phyloP scores from a whole-genome alignment of 306 rosid genomes.

The Trifolium repens region DNA sequence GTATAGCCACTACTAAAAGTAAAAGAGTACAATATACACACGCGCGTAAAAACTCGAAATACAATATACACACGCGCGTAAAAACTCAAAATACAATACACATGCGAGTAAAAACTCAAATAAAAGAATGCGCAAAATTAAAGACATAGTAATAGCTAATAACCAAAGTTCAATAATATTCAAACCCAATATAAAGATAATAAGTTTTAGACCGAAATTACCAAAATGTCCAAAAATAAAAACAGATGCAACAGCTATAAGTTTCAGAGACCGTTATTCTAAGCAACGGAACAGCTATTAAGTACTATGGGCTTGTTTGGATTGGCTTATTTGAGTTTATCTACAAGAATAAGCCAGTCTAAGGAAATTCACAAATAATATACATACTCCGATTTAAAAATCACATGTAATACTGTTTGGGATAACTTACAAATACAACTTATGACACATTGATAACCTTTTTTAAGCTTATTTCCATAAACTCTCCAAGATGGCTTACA shows the following conservation, averaged over 20 bases:
- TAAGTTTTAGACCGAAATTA: background rate
- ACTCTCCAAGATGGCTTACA: too few relatives aligned
- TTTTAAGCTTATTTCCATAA: too few relatives aligned
- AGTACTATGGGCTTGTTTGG: background rate
- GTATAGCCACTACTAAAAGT: background rate
- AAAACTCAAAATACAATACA: background rate
- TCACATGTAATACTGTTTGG: too few relatives aligned
- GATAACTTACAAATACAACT: too few relatives aligned
- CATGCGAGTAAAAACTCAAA: background rate
- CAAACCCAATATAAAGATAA: background rate
- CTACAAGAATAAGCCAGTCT: too few relatives aligned
- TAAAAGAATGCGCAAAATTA: background rate
- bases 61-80: background rate
- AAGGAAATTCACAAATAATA: too few relatives aligned
- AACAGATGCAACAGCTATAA: too few relatives aligned
- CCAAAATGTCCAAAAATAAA: too few relatives aligned
- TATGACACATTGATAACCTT: too few relatives aligned
- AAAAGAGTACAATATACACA: background rate
- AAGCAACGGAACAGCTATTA: background rate
- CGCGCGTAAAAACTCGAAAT: background rate
- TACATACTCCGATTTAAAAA: too few relatives aligned
- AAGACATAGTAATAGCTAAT: too few relatives aligned
- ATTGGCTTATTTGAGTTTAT: too few relatives aligned
- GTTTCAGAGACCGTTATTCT: background rate
- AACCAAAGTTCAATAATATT: background rate